Base-by-base conservation (phyloP, 495 filamentous ascomycete species). In the Neurospora tetrasperma region DNA sequence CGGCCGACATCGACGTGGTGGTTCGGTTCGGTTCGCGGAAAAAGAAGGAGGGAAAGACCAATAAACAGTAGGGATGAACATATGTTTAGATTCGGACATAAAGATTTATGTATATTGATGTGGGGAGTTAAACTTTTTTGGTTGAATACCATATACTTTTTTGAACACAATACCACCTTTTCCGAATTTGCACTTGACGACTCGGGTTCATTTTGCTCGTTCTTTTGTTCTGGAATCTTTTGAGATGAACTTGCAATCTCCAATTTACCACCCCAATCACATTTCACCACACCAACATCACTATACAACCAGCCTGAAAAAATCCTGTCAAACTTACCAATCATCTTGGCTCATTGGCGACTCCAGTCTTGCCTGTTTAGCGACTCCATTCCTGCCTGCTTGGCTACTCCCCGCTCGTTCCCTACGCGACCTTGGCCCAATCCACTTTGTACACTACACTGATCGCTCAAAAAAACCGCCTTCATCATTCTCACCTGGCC, bases 21-120 rank as follows among this genome's bases (percentile, higher is more conserved):
- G 46, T 23, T 27, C 20, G 20, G 48, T 27, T 31, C 27, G 6
- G 0, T 23, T 23, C 48, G 46, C 20, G 23, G 27, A 35, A 35
- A 35, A 27, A 18, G 54, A 27, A 35, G 54, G 27, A 35, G 27
- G 54, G 0, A 66, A 31, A 31, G 11, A 59, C 48, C 12, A 14
- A 59, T 14, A 20, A 59, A 59, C 20, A 59, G 20, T 20, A 7
- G 20, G 48, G 48, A 59, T 59, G 48, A 66, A 66, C 54, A 62
- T 62, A 66, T 66, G 54, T 35, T 66, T 66, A 18, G 54, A 66
- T 35, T 66, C 54, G 54, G 54, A 66, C 27, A 66, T 66, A 66
- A 66, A 66, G 54, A 66, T 8, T 66, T 66, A 66, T 66, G 54
- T 66, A 66, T 66, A 66, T 38, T 66, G 54, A 66, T 66, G 54